Evolutionary conservation across 2,329 filamentous ascomycete genomes (phyloP).

Genomic region (Fusarium sp.): DNA sequence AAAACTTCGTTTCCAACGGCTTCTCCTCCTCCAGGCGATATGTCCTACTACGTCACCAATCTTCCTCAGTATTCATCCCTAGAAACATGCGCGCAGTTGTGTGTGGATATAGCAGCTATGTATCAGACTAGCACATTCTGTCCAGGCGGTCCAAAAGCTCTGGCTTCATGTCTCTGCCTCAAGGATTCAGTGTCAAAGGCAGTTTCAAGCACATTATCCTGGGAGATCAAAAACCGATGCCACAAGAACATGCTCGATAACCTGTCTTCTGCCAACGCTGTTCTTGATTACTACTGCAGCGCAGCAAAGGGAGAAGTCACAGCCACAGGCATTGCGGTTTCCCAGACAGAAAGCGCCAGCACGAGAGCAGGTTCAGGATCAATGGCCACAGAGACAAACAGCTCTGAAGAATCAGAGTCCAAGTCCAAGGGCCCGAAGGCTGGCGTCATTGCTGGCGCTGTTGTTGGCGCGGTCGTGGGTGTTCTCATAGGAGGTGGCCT

Average conservation of each 20-base stretch:
- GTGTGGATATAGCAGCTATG: background rate
- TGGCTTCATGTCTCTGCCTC: background rate
- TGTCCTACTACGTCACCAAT: background rate
- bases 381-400: background rate
- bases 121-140: background rate
- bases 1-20: background rate
- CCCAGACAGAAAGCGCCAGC: background rate
- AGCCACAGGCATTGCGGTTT: background rate
- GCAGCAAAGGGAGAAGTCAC: background rate
- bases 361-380: background rate
- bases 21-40: background rate
- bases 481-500: background rate
- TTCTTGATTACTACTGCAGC: background rate
- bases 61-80: background rate
- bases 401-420: background rate
- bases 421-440: background rate
- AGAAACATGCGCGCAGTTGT: background rate
- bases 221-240: background rate
- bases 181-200: background rate
- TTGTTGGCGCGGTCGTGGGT: background rate
- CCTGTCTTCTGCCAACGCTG: background rate
- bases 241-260: background rate
- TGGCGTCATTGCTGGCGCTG: background rate
- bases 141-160: background rate
- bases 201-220: background rate